phyloP scores from a whole-genome alignment of 2,329 filamentous ascomycete species.

The Fusarium sp. region DNA sequence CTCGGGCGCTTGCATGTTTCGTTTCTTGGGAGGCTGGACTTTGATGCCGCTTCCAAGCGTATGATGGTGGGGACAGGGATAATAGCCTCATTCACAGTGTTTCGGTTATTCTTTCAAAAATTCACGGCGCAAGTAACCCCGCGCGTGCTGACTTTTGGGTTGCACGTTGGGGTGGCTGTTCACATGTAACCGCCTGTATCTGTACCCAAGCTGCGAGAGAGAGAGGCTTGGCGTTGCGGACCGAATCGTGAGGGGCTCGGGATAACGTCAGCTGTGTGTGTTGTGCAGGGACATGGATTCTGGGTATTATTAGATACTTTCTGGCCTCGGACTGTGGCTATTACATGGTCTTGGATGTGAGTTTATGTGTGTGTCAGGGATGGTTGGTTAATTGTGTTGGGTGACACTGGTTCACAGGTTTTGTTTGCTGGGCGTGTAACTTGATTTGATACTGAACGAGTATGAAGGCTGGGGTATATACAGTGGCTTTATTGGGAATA shows the following conservation, averaged over 20 bases:
- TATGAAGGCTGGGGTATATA: not conserved
- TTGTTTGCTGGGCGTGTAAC: slow-evolving; percentile 21
- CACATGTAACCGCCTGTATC: slow-evolving; percentile 29
- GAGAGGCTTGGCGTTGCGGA: not conserved
- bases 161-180: not conserved
- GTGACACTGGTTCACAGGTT: slow-evolving; percentile 11
- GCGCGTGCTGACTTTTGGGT: not conserved
- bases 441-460: not conserved
- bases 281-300: not conserved
- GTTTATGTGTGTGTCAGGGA: not conserved
- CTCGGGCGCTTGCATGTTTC: not conserved
- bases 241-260: not conserved
- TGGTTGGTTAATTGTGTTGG: not conserved
- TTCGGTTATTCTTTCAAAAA: not conserved
- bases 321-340: not conserved
- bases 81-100: not conserved
- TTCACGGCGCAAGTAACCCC: not conserved
- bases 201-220: slow-evolving; percentile 17
- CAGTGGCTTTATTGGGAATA: not conserved
- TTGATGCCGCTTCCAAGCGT: not conserved
- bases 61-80: not conserved
- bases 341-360: not conserved
- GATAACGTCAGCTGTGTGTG: slow-evolving; percentile 21
- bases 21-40: slow-evolving; percentile 1
- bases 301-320: not conserved